Percentiles rank a stretch among this genome's conserved stretches.
Conservation (phyloP, 495 filamentous ascomycete species). For the Daldinia decipiens region DNA sequence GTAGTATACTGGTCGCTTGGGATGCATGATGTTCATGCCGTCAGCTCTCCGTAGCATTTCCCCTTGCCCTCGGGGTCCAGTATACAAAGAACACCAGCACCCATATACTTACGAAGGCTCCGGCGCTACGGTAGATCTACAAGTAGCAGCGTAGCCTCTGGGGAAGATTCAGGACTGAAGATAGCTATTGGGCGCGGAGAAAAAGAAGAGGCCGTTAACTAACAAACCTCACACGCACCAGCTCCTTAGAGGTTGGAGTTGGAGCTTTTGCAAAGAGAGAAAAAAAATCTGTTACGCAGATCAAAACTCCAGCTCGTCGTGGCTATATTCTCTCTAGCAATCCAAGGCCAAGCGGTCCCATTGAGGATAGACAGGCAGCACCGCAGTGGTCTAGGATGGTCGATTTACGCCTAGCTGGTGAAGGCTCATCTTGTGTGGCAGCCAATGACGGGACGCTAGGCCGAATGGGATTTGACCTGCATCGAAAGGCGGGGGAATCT, state of each 20-base stretch:
- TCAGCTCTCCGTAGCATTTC: slow-evolving; percentile 38
- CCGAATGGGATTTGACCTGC: slow-evolving; percentile 44
- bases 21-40: slow-evolving; percentile 36
- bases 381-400: slow-evolving; percentile 43
- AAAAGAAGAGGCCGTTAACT: not conserved
- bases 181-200: slow-evolving; percentile 21
- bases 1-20: slow-evolving; percentile 29
- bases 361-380: slow-evolving; percentile 30
- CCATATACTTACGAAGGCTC: slow-evolving; percentile 22
- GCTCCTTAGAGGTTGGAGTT: not conserved
- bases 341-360: slow-evolving; percentile 39
- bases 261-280: slow-evolving; percentile 12
- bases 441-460: slow-evolving; percentile 38
- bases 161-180: slow-evolving; percentile 34
- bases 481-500: slow-evolving; percentile 46
- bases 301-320: slow-evolving; percentile 16
- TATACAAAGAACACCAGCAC: slow-evolving; percentile 14
- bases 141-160: slow-evolving; percentile 19
- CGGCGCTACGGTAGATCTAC: slow-evolving; percentile 38
- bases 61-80: slow-evolving; percentile 27
- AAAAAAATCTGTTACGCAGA: slow-evolving; percentile 5
- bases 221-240: slow-evolving; percentile 7
- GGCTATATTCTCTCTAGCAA: slow-evolving; percentile 18
- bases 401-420: slow-evolving; percentile 33
- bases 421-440: slow-evolving; percentile 31